Base-by-base conservation (phyloP, 192 early-diverging fungal genomes). In the Coemansia sp. region DNA sequence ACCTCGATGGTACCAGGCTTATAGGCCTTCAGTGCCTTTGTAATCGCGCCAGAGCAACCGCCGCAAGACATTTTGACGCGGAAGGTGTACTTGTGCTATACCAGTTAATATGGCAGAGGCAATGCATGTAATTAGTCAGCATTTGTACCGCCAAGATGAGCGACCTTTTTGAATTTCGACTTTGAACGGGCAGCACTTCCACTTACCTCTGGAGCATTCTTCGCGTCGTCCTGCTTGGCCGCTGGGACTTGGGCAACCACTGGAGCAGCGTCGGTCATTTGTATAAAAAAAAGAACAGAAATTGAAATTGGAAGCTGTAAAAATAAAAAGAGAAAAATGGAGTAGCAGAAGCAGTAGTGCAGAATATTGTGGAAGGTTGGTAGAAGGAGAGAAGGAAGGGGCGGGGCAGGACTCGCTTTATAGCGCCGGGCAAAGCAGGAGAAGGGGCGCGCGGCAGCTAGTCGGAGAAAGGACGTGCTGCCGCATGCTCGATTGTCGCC, bases 41-140 rank as follows among this genome's bases (percentile, higher is more conserved):
- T 59, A 20, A 72, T 58, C 1, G 70, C 70, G 2, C 64, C 58
- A 12, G 70, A 64, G 64, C 70, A 72, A 11, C 70, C 70, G 17
- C 57, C 58, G 22, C 70, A 72, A 45, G 15, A 27, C 70, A 72
- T 72, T 11, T 1, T 22, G 22, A 72, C 64, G 2, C 37, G 20
- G 42, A 57, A 70, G 32, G 63, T 25, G 35, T 59, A 70, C 15
- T 32, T 53, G 58, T 68, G 35, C 47, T 49, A 20, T 14, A 47
- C 45, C 36, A 29, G 15, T 20, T 6, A 22, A 45, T 4, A 46
- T 14, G 15, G 14, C 47, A 51, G 9, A 51, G n/a, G 1, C 42
- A 43, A 43, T 1, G 39, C 3, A 51, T 12, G 27, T 12, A 54
- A 32, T 11, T 58, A 27, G 19, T 32, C 14, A 45, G 25, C 6